Percentiles rank a stretch among this genome's conserved stretches.
Evolutionary conservation across 2,329 filamentous ascomycete species (phyloP).

Genomic region (Cryphonectria naterciae): DNA sequence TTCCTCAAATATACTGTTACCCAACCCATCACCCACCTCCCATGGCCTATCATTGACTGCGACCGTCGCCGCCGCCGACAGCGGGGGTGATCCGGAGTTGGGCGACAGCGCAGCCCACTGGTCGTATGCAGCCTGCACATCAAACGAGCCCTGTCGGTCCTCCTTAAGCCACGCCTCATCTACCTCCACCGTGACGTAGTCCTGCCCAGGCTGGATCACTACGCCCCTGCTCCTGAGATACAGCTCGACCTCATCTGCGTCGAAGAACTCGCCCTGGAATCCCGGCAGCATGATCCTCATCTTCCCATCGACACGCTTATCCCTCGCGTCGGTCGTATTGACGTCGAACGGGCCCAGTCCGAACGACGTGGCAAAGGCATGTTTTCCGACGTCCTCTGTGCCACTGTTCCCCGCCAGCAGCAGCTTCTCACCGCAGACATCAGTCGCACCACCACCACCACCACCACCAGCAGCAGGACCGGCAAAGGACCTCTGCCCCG

Average conservation of each 20-base stretch:
- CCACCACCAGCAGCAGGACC: neutral
- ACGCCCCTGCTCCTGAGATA: conserved; percentile 71
- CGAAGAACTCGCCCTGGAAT: conserved; percentile 76
- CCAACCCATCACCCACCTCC: neutral
- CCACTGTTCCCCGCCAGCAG: conserved; percentile 45
- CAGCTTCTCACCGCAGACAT: conserved; percentile 3
- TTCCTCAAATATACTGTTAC: neutral
- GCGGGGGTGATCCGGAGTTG: neutral
- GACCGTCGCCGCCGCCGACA: conserved; percentile 7
- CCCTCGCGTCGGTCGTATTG: conserved; percentile 44
- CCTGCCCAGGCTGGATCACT: conserved; percentile 61
- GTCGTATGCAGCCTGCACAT: neutral
- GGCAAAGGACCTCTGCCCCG: conserved; percentile 19
- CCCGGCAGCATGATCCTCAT: conserved; percentile 61
- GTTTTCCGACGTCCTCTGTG: conserved; percentile 34
- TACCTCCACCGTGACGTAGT: conserved; percentile 64
- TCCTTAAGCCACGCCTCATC: conserved; percentile 47
- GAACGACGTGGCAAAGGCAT: conserved; percentile 40
- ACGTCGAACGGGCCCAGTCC: conserved; percentile 55
- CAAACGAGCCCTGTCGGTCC: neutral
- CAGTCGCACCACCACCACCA: neutral
- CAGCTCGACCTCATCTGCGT: conserved; percentile 74
- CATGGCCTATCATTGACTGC: neutral
- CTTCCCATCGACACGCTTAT: conserved; percentile 48
- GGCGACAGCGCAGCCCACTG: conserved; percentile 3